Evolutionary conservation across 169 alveolate species (phyloP), one percentile per base, ranked within the genome.

Genomic region (Babesia bigemina): DNA sequence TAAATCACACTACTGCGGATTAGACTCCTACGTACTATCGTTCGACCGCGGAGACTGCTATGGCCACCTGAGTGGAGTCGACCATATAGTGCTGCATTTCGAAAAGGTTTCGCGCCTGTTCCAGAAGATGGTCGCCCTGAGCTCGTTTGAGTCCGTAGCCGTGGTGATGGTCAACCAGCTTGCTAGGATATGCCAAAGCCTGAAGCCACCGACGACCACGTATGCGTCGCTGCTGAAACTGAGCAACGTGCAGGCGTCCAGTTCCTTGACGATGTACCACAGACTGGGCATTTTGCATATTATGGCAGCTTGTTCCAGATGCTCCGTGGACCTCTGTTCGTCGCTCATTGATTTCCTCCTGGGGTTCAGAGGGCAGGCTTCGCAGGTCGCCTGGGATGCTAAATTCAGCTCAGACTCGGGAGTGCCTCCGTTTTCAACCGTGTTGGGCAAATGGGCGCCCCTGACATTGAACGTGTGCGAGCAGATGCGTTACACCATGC

Each of bases 261-360:
- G 65, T 22, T 39, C 49, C 17, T 13, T 55, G n/a, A 67, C 77
- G 45, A 16, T 48, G 13, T 75, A 75, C 69, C 84, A 75, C 33
- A 21, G 53, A 26, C n/a, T 75, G 66, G 84, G 84, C 2, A 75
- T 75, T 9, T 28, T 75, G 49, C 66, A 75, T 14, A 47, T 63
- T 0, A 21, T 66, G 12, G 75, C 70, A 10, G 66, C 52, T 0
- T 75, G 16, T 45, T 10, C 70, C 14, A 17, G 24, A 7, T 19
- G 22, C 21, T 57, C 62, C 2, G 62, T 39, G n/a, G 70, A 65
- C 36, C 19, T 75, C 22, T 55, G 73, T 50, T 53, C 59, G 9
- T 53, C 49, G 19, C 19, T 66, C 16, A 10, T 47, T 14, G 70
- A 75, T 36, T n/a, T 75, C 13, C 76, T 75, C n/a, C 24, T 75